Evolutionary conservation across 768 basidiomycete species (phyloP).

Genomic region (Daedaleopsis nitida): DNA sequence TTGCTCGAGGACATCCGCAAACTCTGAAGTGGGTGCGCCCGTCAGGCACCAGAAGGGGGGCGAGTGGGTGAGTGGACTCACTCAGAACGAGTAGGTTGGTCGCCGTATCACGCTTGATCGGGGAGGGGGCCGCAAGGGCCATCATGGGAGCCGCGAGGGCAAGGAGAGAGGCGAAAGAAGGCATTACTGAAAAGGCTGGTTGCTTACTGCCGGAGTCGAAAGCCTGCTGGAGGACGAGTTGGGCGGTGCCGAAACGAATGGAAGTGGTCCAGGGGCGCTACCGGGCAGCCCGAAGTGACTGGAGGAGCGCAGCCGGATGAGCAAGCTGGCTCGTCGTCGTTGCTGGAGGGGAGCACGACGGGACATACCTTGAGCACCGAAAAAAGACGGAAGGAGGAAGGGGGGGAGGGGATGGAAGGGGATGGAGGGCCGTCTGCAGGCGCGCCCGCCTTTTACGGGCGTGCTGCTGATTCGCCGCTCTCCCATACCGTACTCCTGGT

Average conservation of each 20-base stretch:
- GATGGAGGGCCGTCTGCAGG: not conserved
- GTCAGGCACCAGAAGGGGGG: not conserved
- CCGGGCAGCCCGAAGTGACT: slow-evolving; percentile 71
- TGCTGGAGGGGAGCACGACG: not conserved
- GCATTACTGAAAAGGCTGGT: slow-evolving; percentile 20
- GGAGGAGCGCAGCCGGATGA: slow-evolving; percentile 24
- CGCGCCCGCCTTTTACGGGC: slow-evolving; percentile 16
- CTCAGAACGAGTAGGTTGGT: slow-evolving; percentile 59
- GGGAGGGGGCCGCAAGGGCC: slow-evolving; percentile 25
- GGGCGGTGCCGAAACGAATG: slow-evolving; percentile 24
- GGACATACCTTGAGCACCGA: slow-evolving; percentile 25
- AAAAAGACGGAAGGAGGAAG: slow-evolving; percentile 18
- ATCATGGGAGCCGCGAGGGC: slow-evolving; percentile 30
- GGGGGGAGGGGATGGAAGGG: slow-evolving; percentile 19
- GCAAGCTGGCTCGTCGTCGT: slow-evolving; percentile 7
- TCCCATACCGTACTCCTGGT: slow-evolving; percentile 16
- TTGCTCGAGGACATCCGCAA: slow-evolving; percentile 75
- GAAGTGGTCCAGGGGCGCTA: slow-evolving; percentile 57
- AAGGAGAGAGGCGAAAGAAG: slow-evolving; percentile 27
- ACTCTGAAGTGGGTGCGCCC: slow-evolving; percentile 45
- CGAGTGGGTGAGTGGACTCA: slow-evolving; percentile 37
- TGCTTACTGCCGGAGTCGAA: slow-evolving; percentile 25
- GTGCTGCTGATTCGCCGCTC: slow-evolving; percentile 11
- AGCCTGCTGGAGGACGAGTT: slow-evolving; percentile 30
- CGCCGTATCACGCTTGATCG: slow-evolving; percentile 36